Evolutionary conservation across 306 rosid species (phyloP).

Genomic region (Urtica urens): DNA sequence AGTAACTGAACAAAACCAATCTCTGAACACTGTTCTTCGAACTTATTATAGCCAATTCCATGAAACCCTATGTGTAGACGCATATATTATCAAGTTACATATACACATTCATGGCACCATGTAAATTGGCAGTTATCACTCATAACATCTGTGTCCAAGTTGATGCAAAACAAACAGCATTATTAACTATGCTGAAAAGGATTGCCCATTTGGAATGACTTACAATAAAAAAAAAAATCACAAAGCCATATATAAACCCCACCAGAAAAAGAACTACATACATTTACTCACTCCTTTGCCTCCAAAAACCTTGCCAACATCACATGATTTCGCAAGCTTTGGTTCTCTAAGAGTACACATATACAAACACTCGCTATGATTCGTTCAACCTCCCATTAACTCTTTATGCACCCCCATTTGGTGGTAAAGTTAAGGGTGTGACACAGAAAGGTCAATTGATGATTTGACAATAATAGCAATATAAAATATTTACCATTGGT

Average conservation of each 20-base stretch:
- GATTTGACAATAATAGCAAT: background rate
- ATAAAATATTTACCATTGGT: background rate
- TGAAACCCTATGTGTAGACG: background rate
- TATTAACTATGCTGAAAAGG: slow-evolving; percentile 33
- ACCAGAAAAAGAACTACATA: slow-evolving; percentile 25
- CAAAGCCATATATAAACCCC: slow-evolving; percentile 18
- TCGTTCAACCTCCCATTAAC: slow-evolving; percentile 19
- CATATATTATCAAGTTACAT: background rate
- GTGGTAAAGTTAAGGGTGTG: slow-evolving; percentile 14
- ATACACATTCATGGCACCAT: background rate
- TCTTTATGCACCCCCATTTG: slow-evolving; percentile 29
- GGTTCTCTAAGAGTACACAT: slow-evolving; percentile 34
- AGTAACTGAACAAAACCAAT: background rate
- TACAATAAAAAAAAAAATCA: slow-evolving; percentile 17
- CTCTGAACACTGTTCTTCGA: background rate
- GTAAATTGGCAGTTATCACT: background rate
- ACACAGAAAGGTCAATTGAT: slow-evolving; percentile 20
- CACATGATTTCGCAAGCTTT: slow-evolving; percentile 34
- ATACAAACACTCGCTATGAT: slow-evolving; percentile 31
- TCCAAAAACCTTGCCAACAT: slow-evolving; percentile 33
- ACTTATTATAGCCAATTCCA: background rate
- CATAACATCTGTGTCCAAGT: slow-evolving; percentile 1
- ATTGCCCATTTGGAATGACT: slow-evolving; percentile 15
- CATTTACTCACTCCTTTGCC: slow-evolving; percentile 27
- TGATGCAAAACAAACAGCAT: slow-evolving; percentile 21